Base-by-base conservation (phyloP, 768 basidiomycete genomes). In the Leucocoprinus sp. region DNA sequence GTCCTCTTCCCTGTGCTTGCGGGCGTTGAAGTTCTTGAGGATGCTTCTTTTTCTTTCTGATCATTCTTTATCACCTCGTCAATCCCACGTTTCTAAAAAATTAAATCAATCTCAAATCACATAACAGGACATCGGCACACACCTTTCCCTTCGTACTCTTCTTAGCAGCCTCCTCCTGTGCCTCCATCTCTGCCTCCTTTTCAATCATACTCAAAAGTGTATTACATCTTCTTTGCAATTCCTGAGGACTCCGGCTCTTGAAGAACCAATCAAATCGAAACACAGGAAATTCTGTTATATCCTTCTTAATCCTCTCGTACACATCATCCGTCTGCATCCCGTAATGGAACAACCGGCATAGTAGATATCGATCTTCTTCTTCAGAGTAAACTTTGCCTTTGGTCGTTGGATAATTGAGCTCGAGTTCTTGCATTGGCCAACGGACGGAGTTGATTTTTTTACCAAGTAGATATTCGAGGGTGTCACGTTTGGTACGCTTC, bases 181-280 rank as follows among this genome's bases (percentile, higher is more conserved):
- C 72, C 40, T 77, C 74, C 37, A 69, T 66, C 58, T 76, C 75
- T n/a, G 82, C 84, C 63, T 98, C 95, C 69, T 93, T 95, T 67
- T 90, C 84, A 50, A 99, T 88, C 79, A 96, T 89, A 8, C 80
- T 72, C 21, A 96, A 57, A 28, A 97, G 60, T 2, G 95, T 96
- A 54, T 84, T 84, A 56, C 92, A 96, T 43, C 95, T 68, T 52
- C 95, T 69, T 57, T 84, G 80, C 46, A 98, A 65, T 64, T 98
- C 95, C 56, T 89, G 82, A 2, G 90, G 82, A 8, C 86, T 89
- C 44, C 95, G 69, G 52, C 89, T 91, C 71, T 95, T 93, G 74
- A 93, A 85, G 69, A 96, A 97, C 95, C 93, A 97, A 58, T 97
- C 93, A 56, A 98, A 98, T 17, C 93, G 73, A 69, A 97, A 99